Percentiles rank a stretch among this genome's conserved stretches.
Evolutionary conservation across 2,329 filamentous ascomycete genomes (phyloP).

Genomic region (Colletotrichum brevisporum): DNA sequence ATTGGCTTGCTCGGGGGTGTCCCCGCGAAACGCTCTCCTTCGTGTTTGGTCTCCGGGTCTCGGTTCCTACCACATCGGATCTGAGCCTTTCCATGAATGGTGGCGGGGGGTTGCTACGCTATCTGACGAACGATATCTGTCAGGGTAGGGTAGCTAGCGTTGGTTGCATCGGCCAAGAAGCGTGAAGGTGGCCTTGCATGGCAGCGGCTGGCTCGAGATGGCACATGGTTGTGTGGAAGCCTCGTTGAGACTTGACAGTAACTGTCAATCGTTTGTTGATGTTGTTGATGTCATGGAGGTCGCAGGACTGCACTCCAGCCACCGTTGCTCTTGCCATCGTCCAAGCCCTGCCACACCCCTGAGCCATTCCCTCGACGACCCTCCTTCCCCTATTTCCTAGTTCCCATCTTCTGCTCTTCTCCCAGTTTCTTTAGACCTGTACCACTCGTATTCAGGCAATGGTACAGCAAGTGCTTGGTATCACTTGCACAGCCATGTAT

Average conservation of each 20-base stretch:
- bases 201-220: constrained; percentile 10
- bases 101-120: constrained; percentile 12
- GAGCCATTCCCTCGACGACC: constrained; percentile 19
- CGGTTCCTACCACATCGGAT: constrained; percentile 31
- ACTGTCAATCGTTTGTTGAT: neutral
- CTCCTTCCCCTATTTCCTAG: neutral
- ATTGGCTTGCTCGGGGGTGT: neutral
- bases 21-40: constrained; percentile 4
- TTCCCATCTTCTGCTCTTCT: too few species aligned
- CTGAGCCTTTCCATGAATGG: constrained; percentile 10
- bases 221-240: constrained; percentile 10
- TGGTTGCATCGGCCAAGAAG: constrained; percentile 6
- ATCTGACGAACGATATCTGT: constrained; percentile 24
- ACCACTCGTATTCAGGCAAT: too few species aligned
- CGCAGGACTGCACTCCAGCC: too few species aligned
- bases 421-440: too few species aligned
- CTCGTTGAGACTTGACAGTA: constrained; percentile 5
- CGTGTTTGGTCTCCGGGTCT: constrained; percentile 9
- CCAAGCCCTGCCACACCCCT: neutral
- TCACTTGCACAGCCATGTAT: too few species aligned
- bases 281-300: neutral
- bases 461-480: too few species aligned
- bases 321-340: too few species aligned
- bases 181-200: constrained; percentile 6
- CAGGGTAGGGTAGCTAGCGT: constrained; percentile 19